Conservation (phyloP, 164 flowering plant genomes). For the Pachysandra terminalis region DNA sequence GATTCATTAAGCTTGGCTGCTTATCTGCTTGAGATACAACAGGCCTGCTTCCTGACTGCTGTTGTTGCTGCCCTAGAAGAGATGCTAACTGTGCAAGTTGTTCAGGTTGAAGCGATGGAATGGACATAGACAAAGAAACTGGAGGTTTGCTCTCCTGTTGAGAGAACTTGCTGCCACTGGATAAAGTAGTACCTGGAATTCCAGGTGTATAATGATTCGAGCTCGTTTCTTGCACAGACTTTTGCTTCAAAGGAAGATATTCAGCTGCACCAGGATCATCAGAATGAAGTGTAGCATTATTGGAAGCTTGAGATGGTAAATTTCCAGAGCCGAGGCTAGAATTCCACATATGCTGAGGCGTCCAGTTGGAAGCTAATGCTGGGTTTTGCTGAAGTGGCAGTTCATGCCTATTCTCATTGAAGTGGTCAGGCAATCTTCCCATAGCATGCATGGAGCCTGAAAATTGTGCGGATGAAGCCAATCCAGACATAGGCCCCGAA, state of each 20-base stretch:
- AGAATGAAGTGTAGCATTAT: slow-evolving; percentile 5
- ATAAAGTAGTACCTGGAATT: slow-evolving; percentile 19
- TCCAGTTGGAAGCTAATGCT: slow-evolving; percentile 35
- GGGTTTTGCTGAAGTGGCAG: slow-evolving; percentile 26
- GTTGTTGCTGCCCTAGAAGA: slow-evolving; percentile 57
- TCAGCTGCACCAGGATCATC: slow-evolving; percentile 28
- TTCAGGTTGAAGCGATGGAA: slow-evolving; percentile 45
- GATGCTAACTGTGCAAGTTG: slow-evolving; percentile 75
- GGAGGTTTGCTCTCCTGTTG: slow-evolving; percentile 33
- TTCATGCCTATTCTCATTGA: slow-evolving; percentile 34
- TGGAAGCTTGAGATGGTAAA: slow-evolving; percentile 25
- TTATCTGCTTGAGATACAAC: slow-evolving; percentile 24
- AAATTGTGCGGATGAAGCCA: slow-evolving; percentile 25
- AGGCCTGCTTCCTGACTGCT: slow-evolving; percentile 30
- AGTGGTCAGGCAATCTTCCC: slow-evolving; percentile 23
- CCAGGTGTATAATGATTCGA: slow-evolving; percentile 32
- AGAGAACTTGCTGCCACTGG: slow-evolving; percentile 25
- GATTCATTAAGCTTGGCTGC: slow-evolving; percentile 24
- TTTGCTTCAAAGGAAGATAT: slow-evolving; percentile 22
- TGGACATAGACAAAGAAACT: slow-evolving; percentile 23
- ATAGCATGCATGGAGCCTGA: slow-evolving; percentile 22
- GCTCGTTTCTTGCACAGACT: slow-evolving; percentile 27
- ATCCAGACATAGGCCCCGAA: slow-evolving; percentile 23
- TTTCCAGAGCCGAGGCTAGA: slow-evolving; percentile 28
- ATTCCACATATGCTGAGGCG: slow-evolving; percentile 35